Conservation (phyloP, 2,329 filamentous ascomycete species). For the Colletotrichum nymphaeae region DNA sequence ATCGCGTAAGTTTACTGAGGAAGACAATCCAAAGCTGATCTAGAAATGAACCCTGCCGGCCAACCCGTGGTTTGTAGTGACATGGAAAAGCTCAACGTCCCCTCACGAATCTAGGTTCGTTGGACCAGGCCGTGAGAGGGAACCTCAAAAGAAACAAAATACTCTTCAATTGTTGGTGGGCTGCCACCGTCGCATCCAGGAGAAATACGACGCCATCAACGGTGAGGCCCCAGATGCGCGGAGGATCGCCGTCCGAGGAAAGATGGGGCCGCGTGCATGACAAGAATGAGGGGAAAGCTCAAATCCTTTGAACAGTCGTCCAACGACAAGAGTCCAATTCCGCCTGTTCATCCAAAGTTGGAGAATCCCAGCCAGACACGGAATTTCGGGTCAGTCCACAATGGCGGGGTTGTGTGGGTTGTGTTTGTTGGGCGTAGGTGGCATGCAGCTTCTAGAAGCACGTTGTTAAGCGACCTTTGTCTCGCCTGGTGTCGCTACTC, state of each 20-base stretch:
- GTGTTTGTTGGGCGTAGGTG: too few relatives aligned
- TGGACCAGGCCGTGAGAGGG: constrained; percentile 6
- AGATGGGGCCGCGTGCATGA: constrained; percentile 11
- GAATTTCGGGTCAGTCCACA: too few relatives aligned
- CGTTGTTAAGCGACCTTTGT: too few relatives aligned
- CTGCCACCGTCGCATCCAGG: not conserved
- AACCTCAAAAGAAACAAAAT: not conserved
- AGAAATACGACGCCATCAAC: constrained; percentile 24
- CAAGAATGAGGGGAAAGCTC: not conserved
- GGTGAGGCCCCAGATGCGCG: not conserved
- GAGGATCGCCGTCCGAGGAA: constrained; percentile 28
- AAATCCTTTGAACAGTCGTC: not conserved
- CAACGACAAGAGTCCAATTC: not conserved
- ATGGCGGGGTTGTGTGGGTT: too few relatives aligned
- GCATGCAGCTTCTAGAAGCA: too few relatives aligned
- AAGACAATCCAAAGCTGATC: not conserved
- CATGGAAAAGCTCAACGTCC: not conserved
- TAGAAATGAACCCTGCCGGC: not conserved
- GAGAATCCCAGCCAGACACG: too few relatives aligned
- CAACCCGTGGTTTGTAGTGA: not conserved
- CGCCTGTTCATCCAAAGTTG: too few relatives aligned
- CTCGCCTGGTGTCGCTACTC: too few relatives aligned
- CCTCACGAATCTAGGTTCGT: not conserved
- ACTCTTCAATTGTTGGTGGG: constrained; percentile 26
- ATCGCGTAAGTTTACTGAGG: not conserved